Percentiles rank a stretch among this genome's conserved stretches.
These are phyloP conservation scores for Debaryomyces udenii DNA, from an alignment of 1,139 yeast genomes.

Conservation along the genomic window DNA sequence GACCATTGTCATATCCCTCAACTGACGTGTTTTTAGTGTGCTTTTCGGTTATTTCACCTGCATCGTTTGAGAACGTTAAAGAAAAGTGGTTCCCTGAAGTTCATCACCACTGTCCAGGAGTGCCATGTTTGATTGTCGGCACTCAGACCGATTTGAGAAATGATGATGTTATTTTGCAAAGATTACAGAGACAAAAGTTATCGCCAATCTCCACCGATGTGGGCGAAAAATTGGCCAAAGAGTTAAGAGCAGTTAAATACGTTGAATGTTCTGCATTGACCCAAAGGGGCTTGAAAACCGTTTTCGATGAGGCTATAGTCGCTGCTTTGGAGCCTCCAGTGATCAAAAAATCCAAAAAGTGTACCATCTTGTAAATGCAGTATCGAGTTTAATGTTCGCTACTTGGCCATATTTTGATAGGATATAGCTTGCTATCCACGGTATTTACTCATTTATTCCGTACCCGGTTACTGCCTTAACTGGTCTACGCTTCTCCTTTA, in stretches of 20 bases:
- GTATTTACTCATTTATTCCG: conserved; percentile 1
- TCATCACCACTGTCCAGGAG: conserved; percentile 97
- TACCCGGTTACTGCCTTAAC: no score
- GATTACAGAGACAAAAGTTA: conserved; percentile 87
- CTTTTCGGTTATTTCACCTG: conserved; percentile 93
- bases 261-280: conserved; percentile 98
- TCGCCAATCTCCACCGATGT: conserved; percentile 83
- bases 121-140: conserved; percentile 94
- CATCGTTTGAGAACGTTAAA: conserved; percentile 96
- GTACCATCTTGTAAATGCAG: conserved; percentile 64
- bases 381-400: not conserved
- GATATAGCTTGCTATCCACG: not conserved
- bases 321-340: conserved; percentile 94
- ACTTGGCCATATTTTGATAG: no score
- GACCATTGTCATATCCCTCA: conserved; percentile 95
- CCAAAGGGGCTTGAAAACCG: conserved; percentile 93
- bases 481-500: no score
- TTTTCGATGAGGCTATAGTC: conserved; percentile 95
- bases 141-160: conserved; percentile 94
- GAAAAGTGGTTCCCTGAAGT: conserved; percentile 99
- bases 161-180: conserved; percentile 86
- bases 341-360: conserved; percentile 78
- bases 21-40: conserved; percentile 96
- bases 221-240: conserved; percentile 93
- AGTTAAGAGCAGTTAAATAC: conserved; percentile 91